phyloP scores from a whole-genome alignment of 257 asterid species.

The Phtheirospermum japonicum region DNA sequence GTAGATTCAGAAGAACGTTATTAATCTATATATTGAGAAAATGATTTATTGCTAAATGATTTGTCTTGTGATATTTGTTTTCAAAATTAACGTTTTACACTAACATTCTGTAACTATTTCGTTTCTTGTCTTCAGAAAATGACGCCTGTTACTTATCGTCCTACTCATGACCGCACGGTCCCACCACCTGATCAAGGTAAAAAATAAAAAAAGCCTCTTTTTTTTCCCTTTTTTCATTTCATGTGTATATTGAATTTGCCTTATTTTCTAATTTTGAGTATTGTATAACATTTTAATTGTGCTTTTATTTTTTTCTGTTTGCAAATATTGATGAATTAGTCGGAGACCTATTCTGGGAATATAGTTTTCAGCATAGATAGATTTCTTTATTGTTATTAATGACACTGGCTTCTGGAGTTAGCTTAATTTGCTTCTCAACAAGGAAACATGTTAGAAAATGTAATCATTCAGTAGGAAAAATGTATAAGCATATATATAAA shows the following conservation, averaged over 20 bases:
- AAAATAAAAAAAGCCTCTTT: neutral
- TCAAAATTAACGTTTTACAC: no score
- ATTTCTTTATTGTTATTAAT: no score
- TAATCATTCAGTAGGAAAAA: neutral
- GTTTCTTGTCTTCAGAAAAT: constrained; percentile 34
- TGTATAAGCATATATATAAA: neutral
- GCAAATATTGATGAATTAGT: constrained; percentile 3
- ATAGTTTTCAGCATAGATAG: no score
- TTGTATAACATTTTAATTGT: neutral
- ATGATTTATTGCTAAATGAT: neutral
- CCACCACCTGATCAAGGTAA: constrained; percentile 55
- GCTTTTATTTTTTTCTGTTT: neutral
- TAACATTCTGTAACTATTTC: no score
- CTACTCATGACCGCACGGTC: constrained; percentile 47
- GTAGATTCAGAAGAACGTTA: neutral
- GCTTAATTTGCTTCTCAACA: no score
- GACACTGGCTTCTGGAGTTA: no score
- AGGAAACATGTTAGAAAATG: no score
- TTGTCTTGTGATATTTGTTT: neutral
- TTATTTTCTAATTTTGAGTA: neutral
- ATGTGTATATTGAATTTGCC: neutral
- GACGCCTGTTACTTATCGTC: constrained; percentile 40
- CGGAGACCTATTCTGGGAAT: neutral
- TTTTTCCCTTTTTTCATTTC: neutral
- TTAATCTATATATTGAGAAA: constrained; percentile 10